Percentiles rank a stretch among this genome's conserved stretches.
Evolutionary conservation across 352 stramenopile species (phyloP).

Genomic region (Globisporangium spiculum): DNA sequence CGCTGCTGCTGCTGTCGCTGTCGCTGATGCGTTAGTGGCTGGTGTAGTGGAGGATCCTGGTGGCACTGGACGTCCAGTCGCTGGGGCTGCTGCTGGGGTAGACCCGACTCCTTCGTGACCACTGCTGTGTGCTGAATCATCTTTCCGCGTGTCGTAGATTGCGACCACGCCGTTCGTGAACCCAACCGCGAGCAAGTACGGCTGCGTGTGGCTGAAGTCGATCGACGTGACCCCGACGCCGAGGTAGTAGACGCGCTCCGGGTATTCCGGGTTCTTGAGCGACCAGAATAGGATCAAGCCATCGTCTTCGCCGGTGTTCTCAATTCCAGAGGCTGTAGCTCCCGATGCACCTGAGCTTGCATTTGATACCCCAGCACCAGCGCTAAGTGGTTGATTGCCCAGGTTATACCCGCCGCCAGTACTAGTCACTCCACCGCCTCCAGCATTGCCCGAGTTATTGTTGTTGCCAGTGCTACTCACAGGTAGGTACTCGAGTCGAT

Average conservation of each 20-base stretch:
- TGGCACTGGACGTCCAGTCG: not conserved
- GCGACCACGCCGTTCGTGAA: conserved; percentile 88
- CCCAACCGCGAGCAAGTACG: conserved; percentile 89
- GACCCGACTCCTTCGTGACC: not conserved
- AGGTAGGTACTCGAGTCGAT: conserved; percentile 4
- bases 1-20: not conserved
- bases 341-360: conserved; percentile 6
- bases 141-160: conserved; percentile 89
- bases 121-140: conserved; percentile 24
- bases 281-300: conserved; percentile 93
- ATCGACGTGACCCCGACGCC: conserved; percentile 82
- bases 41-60: not conserved
- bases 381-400: not conserved
- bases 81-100: not conserved
- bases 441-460: not conserved
- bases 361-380: not conserved
- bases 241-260: conserved; percentile 85
- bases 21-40: not conserved
- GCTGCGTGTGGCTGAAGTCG: conserved; percentile 83
- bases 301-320: conserved; percentile 20
- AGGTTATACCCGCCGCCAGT: not conserved
- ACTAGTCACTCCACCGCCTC: not conserved
- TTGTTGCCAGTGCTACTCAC: not conserved
- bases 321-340: not conserved
- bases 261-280: conserved; percentile 90